Conservation (phyloP, 73 alveolate genomes). For the Halteria grandinella region DNA sequence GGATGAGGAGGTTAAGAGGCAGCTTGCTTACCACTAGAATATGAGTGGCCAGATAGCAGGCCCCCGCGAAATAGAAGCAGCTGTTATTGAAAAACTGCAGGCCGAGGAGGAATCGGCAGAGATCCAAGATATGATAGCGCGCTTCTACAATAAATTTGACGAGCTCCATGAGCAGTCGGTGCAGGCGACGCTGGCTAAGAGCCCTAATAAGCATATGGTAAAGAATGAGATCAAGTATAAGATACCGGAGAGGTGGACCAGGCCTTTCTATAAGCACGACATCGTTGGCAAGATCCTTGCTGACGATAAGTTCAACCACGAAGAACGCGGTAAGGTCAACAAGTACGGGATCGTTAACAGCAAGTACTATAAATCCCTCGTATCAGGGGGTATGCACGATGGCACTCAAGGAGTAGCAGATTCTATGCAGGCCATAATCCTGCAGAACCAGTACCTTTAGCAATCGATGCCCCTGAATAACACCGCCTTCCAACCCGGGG, state of each 20-base stretch:
- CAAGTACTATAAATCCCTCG: too few species aligned
- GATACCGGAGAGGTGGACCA: conserved; percentile 73
- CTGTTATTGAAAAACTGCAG: conserved; percentile 28
- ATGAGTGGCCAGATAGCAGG: too few species aligned
- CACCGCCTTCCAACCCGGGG: too few species aligned
- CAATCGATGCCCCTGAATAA: too few species aligned
- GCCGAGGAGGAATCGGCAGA: conserved; percentile 45
- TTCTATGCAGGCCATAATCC: too few species aligned
- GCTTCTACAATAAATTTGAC: conserved; percentile 41
- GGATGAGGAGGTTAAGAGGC: conserved; percentile 20
- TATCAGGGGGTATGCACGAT: neutral
- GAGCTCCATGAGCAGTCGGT: conserved; percentile 48
- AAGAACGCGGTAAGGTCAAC: conserved; percentile 64
- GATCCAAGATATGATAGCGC: conserved; percentile 52
- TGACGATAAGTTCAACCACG: conserved; percentile 2
- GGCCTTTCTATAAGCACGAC: conserved; percentile 59
- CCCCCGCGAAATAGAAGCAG: conserved; percentile 23
- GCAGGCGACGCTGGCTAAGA: conserved; percentile 29
- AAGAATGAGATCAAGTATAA: conserved; percentile 62
- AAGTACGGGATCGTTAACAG: conserved; percentile 12
- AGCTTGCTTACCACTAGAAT: neutral
- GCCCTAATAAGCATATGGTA: conserved; percentile 48
- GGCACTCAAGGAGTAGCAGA: too few species aligned
- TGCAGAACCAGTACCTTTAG: too few species aligned
- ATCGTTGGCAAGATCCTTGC: conserved; percentile 43